Evolutionary conservation across 805 yeast species (phyloP), one percentile per base, ranked within the genome.

Genomic region (Ogataea sp.): DNA sequence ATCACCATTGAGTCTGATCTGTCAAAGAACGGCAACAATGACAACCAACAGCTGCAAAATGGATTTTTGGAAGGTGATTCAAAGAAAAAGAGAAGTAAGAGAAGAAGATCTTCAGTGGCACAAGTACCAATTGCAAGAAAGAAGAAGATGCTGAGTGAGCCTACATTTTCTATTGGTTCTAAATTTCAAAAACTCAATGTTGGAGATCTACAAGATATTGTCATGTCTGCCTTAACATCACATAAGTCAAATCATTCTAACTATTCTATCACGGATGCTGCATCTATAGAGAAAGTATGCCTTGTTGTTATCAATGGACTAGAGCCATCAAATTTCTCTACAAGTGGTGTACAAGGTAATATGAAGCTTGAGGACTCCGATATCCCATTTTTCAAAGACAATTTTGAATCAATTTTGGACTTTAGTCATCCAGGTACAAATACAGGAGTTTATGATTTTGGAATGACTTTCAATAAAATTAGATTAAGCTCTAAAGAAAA

Each of bases 251-350:
- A 11, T 11, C 10, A 23, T 11, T 8, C 7, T 64, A 2, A 78
- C 76, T 47, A 73, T n/a, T 57, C 61, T 15, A 48, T 83, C 6
- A 59, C 51, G 2, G 78, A 81, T 45, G 61, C 73, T 36, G 49
- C 54, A 17, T 56, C 65, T 3, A 61, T 84, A 2, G 54, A 66
- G n/a, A 75, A 73, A 42, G 70, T 80, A 2, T 76, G 83, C 0
- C 61, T 76, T 20, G 56, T 84, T 4, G 62, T 78, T 38, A 71
- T 77, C 4, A 86, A 93, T 0, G 95, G 95, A 0, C 55, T 88
- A 11, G n/a, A 61, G 67, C 13, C 55, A 64, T 2, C 49, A 56
- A 3, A 71, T 72, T 43, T 73, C 78, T 0, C 42, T 54, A 8
- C 40, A 44, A 23, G 38, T 44, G 14, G 45, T 49, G 15, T 43